Evolutionary conservation across 1,284 basidiomycete species (phyloP), one percentile per base, ranked within the genome.

Genomic region (Tilletia indica): DNA sequence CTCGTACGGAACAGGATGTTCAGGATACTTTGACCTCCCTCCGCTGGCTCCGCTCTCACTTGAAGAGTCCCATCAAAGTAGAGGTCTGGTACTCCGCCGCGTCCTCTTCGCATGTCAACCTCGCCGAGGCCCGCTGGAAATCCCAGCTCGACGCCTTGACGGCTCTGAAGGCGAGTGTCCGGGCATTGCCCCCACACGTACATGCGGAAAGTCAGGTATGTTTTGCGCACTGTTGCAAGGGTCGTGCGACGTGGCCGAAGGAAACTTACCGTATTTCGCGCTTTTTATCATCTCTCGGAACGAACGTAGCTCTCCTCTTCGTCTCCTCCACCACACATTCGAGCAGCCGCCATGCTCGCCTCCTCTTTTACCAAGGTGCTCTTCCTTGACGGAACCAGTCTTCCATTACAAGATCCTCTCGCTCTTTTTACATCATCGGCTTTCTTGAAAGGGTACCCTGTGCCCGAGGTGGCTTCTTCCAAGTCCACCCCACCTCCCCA

Each of bases 291-390:
- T 45, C 42, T 45, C 14, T 31, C 2, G 25, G 25, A 31, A 0
- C n/a, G n/a, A 31, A 31, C 25, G 25, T 54, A 54, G 51, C 16
- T 19, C n/a, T 54, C 61, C 61, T 38, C 36, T 16, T 64, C 61
- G 36, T n/a, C 31, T n/a, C 19, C 34, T 1, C 61, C 61, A 14
- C 61, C 61, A 19, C 61, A 64, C 36, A 38, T 64, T 19, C 61
- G 61, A 76, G 86, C 84, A 0, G 81, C 86, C 1, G 84, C 87
- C 4, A 84, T 87, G 67, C 79, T 86, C 39, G 77, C 85, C 67
- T 86, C 85, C 6, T 82, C 81, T 12, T 87, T 87, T 75, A 71
- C 80, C 4, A 86, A 87, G 71, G 79, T 87, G 14, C 79, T 87
- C 45, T 86, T 86, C 72, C 79, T 87, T 34, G 85, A 86, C 69